These are phyloP conservation scores for Xerocomus brunneocitrinus DNA, from an alignment of 768 basidiomycete genomes.

Conservation along the genomic window DNA sequence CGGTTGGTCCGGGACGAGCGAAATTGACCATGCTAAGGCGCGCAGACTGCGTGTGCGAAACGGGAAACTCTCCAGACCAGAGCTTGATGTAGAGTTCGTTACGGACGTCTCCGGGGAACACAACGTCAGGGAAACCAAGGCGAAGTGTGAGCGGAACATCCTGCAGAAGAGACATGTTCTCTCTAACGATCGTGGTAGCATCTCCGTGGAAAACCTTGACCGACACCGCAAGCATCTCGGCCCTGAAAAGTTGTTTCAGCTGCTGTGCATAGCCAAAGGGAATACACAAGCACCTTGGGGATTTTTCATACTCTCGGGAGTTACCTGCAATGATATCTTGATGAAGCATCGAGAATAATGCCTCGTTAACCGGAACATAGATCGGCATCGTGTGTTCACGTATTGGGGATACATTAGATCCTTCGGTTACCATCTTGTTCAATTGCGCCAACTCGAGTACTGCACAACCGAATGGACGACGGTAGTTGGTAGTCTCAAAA, in stretches of 20 bases:
- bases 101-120: conserved; percentile 86
- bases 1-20: conserved; percentile 51
- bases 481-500: conserved; percentile 47
- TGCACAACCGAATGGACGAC: conserved; percentile 95
- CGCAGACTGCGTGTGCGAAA: conserved; percentile 47
- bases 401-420: conserved; percentile 55
- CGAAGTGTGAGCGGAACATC: conserved; percentile 79
- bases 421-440: conserved; percentile 60
- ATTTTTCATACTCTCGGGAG: conserved; percentile 76
- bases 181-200: conserved; percentile 63
- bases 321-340: conserved; percentile 88
- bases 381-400: conserved; percentile 87
- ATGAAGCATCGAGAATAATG: conserved; percentile 87
- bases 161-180: conserved; percentile 80
- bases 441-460: conserved; percentile 82
- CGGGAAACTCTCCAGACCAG: conserved; percentile 86
- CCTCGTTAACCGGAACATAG: conserved; percentile 76
- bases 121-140: conserved; percentile 93
- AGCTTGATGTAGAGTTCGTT: conserved; percentile 96
- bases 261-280: background rate
- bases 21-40: conserved; percentile 56
- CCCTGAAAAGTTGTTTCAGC: conserved; percentile 41
- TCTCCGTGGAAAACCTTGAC: conserved; percentile 88
- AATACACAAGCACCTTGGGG: conserved; percentile 53
- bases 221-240: conserved; percentile 81